phyloP scores from a whole-genome alignment of 441 rosid species.

The Daphne laureola region DNA sequence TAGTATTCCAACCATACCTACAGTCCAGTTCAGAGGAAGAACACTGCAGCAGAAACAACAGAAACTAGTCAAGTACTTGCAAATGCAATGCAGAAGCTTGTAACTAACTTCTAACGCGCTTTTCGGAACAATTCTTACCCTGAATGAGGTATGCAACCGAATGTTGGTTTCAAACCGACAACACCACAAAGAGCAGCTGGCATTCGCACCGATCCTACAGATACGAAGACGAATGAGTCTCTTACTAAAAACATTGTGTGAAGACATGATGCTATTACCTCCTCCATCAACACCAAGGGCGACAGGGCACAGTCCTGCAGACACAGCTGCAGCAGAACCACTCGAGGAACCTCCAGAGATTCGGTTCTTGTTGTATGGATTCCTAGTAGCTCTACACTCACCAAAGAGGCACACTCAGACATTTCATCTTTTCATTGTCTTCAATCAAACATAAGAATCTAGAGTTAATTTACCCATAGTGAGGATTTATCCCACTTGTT shows the following conservation, averaged over 20 bases:
- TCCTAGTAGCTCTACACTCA: conserved; percentile 40
- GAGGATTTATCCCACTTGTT: conserved; percentile 76
- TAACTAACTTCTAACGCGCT: background rate
- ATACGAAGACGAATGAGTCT: background rate
- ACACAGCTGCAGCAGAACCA: conserved; percentile 76
- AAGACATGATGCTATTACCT: conserved; percentile 27
- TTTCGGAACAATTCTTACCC: conserved; percentile 31
- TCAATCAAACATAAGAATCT: no score
- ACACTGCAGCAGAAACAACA: conserved; percentile 35
- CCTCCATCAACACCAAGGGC: conserved; percentile 87
- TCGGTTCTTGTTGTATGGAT: conserved; percentile 42
- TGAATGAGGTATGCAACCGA: conserved; percentile 43
- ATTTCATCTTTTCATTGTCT: no score
- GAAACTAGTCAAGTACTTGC: background rate
- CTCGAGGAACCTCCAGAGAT: conserved; percentile 71
- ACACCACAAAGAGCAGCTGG: conserved; percentile 82
- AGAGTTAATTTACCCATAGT: conserved; percentile 38
- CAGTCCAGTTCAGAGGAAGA: conserved; percentile 73
- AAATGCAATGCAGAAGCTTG: conserved; percentile 1
- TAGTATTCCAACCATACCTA: conserved; percentile 68
- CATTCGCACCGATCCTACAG: conserved; percentile 63
- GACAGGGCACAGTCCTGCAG: conserved; percentile 66
- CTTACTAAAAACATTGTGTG: no score
- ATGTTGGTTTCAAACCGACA: conserved; percentile 70
- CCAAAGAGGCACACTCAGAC: background rate